phyloP scores from a whole-genome alignment of 371 early-diverging fungal species.

The Mortierella sp. region DNA sequence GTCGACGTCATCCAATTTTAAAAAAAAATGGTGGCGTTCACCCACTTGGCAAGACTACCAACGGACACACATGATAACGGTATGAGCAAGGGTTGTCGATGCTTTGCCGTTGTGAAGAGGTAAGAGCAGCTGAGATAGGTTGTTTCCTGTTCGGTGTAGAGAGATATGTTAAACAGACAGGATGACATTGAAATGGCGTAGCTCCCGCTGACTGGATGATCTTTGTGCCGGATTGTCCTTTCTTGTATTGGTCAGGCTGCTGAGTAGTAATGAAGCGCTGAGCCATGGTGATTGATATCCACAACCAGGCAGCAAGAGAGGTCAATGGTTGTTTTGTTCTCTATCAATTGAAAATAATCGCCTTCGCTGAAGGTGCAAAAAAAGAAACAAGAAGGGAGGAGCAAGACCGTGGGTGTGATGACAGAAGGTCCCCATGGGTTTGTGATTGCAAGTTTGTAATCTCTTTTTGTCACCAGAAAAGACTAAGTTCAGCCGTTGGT shows the following conservation, averaged over 20 bases:
- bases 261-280: background rate
- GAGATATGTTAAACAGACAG: too few species aligned
- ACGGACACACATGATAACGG: too few species aligned
- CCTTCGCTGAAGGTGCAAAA: background rate
- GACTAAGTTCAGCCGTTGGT: background rate
- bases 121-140: too few species aligned
- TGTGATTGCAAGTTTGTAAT: background rate
- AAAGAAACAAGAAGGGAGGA: background rate
- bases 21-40: too few species aligned
- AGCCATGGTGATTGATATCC: background rate
- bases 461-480: background rate
- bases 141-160: too few species aligned
- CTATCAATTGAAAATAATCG: background rate
- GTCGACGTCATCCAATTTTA: too few species aligned
- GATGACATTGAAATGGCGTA: background rate
- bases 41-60: too few species aligned
- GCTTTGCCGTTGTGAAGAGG: too few species aligned
- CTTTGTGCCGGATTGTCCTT: background rate
- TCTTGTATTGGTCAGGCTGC: background rate
- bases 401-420: background rate
- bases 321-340: too few species aligned
- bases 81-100: too few species aligned
- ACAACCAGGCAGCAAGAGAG: background rate
- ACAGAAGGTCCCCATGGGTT: constrained; percentile 1
- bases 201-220: background rate